These are phyloP conservation scores for Rhododendron kiyosumense DNA, from an alignment of 148 eudicot genomes.

Conservation along the genomic window DNA sequence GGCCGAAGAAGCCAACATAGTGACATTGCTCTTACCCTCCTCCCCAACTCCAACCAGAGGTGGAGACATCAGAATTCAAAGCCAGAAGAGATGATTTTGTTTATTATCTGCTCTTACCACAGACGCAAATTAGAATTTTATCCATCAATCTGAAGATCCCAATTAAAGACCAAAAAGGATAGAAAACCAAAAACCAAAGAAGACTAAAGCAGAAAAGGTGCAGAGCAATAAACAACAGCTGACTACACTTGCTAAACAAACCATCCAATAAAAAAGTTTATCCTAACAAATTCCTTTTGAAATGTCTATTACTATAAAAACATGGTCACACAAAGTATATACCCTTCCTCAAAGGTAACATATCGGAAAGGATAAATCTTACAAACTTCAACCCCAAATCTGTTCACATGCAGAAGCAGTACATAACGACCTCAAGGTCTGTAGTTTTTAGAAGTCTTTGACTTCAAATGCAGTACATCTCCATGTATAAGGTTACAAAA, in stretches of 20 bases:
- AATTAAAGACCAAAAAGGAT: neutral
- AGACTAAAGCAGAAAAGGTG: neutral
- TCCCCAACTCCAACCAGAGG: slow-evolving; percentile 29
- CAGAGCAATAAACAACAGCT: neutral
- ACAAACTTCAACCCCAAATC: neutral
- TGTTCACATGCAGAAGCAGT: neutral
- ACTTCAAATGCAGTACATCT: neutral
- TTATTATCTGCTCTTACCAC: slow-evolving; percentile 6
- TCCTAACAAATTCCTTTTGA: neutral
- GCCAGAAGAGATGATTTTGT: neutral
- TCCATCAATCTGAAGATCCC: slow-evolving; percentile 7
- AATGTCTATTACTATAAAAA: neutral
- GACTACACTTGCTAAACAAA: slow-evolving; percentile 1
- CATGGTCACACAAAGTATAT: neutral
- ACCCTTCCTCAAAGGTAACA: neutral
- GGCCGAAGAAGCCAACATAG: slow-evolving; percentile 28
- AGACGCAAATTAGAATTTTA: neutral
- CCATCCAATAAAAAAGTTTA: neutral
- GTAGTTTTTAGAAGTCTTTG: neutral
- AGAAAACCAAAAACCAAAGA: neutral
- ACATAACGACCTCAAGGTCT: neutral
- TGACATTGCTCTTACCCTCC: slow-evolving; percentile 27
- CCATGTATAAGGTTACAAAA: neutral
- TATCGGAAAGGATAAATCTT: neutral
- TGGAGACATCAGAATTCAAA: slow-evolving; percentile 31